These are phyloP conservation scores for Arachis stenosperma DNA, from an alignment of 306 rosid genomes.

Conservation along the genomic window DNA sequence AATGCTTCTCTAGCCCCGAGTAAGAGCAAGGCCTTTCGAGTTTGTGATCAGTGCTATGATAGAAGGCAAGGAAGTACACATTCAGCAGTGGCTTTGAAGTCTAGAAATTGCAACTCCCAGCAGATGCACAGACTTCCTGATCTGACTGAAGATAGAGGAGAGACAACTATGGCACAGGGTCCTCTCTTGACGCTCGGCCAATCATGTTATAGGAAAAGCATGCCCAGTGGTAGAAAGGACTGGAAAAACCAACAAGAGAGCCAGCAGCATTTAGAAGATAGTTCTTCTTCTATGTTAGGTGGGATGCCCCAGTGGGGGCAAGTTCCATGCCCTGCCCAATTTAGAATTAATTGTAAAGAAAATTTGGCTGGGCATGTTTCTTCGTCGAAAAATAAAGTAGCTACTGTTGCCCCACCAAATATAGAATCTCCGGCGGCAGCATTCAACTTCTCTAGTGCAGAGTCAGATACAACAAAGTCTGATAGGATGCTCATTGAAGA, in stretches of 20 bases:
- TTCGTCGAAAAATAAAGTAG: conserved; percentile 39
- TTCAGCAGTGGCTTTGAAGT: conserved; percentile 40
- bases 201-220: conserved; percentile 57
- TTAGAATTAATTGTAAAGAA: conserved; percentile 46
- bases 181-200: conserved; percentile 52
- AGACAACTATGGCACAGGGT: conserved; percentile 52
- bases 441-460: conserved; percentile 32
- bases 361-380: conserved; percentile 46
- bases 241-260: conserved; percentile 52
- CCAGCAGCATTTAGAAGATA: conserved; percentile 46
- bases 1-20: conserved; percentile 79
- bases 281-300: conserved; percentile 46
- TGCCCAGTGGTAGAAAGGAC: conserved; percentile 56
- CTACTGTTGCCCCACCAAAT: conserved; percentile 35
- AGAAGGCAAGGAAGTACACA: conserved; percentile 48
- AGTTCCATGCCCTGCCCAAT: conserved; percentile 62
- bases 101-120: conserved; percentile 35
- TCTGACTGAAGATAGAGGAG: conserved; percentile 57
- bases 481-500: conserved; percentile 67
- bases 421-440: conserved; percentile 30
- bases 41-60: conserved; percentile 74
- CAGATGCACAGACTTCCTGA: conserved; percentile 43
- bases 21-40: conserved; percentile 71
- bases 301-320: conserved; percentile 76
- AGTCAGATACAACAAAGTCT: conserved; percentile 44